Conservation (phyloP, 148 eudicot genomes). For the Rhododendron kiyosumense region DNA sequence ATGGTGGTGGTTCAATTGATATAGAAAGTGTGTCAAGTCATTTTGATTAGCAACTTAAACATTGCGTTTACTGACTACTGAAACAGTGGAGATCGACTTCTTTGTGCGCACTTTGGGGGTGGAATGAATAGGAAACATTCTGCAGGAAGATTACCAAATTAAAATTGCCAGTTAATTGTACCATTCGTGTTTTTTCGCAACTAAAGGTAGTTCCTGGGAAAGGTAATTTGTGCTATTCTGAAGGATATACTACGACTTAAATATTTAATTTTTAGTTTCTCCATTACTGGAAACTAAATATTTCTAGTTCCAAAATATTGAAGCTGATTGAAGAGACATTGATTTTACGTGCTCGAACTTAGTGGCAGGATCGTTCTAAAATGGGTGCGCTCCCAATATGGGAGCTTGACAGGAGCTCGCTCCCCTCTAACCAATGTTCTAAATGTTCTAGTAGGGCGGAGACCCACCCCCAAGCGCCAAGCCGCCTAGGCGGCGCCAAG, state of each 20-base stretch:
- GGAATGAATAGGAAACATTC: not conserved
- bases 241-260: not conserved
- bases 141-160: not conserved
- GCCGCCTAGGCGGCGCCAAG: too few relatives aligned
- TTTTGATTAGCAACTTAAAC: not conserved
- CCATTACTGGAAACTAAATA: not conserved
- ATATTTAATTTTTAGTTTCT: not conserved
- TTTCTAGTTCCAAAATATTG: not conserved
- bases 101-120: not conserved
- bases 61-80: not conserved
- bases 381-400: too few relatives aligned
- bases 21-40: not conserved
- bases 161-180: not conserved
- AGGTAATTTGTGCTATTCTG: not conserved
- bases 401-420: too few relatives aligned
- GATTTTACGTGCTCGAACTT: not conserved
- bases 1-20: not conserved
- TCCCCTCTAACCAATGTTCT: too few relatives aligned
- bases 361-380: too few relatives aligned
- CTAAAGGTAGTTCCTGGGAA: not conserved
- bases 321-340: slow-evolving; percentile 1
- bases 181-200: not conserved
- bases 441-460: too few relatives aligned
- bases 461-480: too few relatives aligned
- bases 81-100: not conserved